phyloP scores from a whole-genome alignment of 306 rosid genomes.

The Pyrus betulifolia region DNA sequence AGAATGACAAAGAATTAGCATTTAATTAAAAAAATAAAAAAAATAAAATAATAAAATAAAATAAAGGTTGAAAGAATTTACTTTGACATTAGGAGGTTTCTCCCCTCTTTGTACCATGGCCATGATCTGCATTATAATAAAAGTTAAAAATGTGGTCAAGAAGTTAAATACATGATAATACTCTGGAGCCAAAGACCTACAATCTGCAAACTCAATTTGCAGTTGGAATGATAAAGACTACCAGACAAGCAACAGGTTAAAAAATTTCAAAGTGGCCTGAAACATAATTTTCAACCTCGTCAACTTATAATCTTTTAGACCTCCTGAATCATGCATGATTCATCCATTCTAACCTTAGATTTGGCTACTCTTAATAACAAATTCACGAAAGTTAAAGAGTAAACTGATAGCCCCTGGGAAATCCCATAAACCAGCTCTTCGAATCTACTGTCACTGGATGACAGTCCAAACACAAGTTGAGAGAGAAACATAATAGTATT shows the following conservation, averaged over 20 bases:
- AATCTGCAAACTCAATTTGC: background rate
- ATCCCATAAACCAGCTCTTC: background rate
- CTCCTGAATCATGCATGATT: background rate
- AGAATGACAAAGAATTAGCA: conserved; percentile 11
- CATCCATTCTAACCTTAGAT: background rate
- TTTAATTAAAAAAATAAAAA: background rate
- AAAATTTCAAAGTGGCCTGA: background rate
- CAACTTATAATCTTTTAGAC: background rate
- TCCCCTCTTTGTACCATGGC: conserved; percentile 92
- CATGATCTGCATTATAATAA: conserved; percentile 59
- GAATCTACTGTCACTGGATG: background rate
- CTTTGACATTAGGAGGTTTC: conserved; percentile 75
- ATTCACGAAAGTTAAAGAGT: background rate
- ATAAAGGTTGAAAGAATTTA: conserved; percentile 24
- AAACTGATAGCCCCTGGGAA: background rate
- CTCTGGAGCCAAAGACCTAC: background rate
- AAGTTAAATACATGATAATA: background rate
- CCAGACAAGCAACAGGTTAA: background rate
- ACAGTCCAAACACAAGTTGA: background rate
- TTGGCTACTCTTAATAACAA: background rate
- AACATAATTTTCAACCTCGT: background rate
- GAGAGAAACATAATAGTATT: background rate
- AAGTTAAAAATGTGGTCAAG: conserved; percentile 12
- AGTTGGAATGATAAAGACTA: background rate
- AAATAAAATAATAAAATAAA: background rate